Conservation (phyloP, 768 basidiomycete genomes). For the Naganishia vishniacii region DNA sequence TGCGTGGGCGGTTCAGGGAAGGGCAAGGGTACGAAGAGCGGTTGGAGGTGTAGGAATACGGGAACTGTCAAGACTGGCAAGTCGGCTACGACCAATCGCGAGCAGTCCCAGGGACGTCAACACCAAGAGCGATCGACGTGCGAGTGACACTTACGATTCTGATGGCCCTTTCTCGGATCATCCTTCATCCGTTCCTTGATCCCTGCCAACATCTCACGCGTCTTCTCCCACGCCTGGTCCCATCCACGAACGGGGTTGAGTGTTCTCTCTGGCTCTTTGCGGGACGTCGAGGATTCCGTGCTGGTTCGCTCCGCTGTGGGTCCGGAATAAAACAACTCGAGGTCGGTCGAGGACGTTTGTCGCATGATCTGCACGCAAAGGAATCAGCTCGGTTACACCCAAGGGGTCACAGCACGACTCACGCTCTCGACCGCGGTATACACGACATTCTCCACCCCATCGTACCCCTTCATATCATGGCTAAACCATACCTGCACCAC, state of each 20-base stretch:
- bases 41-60: conserved; percentile 88
- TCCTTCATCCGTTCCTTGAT: conserved; percentile 35
- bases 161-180: conserved; percentile 38
- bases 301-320: conserved; percentile 58
- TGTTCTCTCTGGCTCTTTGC: conserved; percentile 62
- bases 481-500: conserved; percentile 92
- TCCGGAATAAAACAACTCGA: conserved; percentile 82
- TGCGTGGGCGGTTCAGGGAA: conserved; percentile 46
- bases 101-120: not conserved
- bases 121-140: conserved; percentile 55
- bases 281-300: conserved; percentile 1
- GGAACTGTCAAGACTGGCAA: conserved; percentile 66
- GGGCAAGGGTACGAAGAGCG: conserved; percentile 59
- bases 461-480: conserved; percentile 95
- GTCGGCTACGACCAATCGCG: conserved; percentile 30
- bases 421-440: conserved; percentile 80
- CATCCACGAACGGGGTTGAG: conserved; percentile 78
- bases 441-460: conserved; percentile 88
- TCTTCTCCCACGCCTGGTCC: conserved; percentile 73
- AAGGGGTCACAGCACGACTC: conserved; percentile 7
- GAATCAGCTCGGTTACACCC: not conserved
- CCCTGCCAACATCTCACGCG: conserved; percentile 58
- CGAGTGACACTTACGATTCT: conserved; percentile 29
- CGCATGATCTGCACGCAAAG: conserved; percentile 68
- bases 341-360: conserved; percentile 61